A percentile compares a stretch with the other conserved stretches of the same genome.
Conservation (phyloP, 2,329 filamentous ascomycete genomes). For the Immersiporthe knoxdaviesiana region DNA sequence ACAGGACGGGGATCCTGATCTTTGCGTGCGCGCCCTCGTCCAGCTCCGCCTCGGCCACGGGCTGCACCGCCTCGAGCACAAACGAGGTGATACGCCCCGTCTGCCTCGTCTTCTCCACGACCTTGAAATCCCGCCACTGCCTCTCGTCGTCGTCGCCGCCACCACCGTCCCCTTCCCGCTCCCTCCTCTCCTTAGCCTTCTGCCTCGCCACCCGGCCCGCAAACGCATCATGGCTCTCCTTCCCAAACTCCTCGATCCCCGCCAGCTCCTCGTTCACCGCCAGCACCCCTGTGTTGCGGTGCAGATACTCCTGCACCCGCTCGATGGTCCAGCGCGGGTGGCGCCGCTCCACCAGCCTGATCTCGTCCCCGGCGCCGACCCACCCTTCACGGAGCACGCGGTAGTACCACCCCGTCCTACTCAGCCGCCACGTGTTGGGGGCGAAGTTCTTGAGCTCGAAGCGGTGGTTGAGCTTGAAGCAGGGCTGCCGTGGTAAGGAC, state of each 20-base stretch:
- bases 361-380: slow-evolving; percentile 59
- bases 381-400: slow-evolving; percentile 59
- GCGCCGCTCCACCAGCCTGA: slow-evolving; percentile 57
- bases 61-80: slow-evolving; percentile 50
- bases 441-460: slow-evolving; percentile 67
- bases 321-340: slow-evolving; percentile 66
- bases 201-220: slow-evolving; percentile 53
- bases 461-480: slow-evolving; percentile 71
- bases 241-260: slow-evolving; percentile 53
- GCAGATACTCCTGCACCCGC: slow-evolving; percentile 64
- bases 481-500: slow-evolving; percentile 64
- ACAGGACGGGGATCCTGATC: slow-evolving; percentile 47
- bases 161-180: slow-evolving; percentile 27
- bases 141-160: slow-evolving; percentile 36
- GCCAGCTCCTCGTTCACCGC: slow-evolving; percentile 58
- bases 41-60: slow-evolving; percentile 39
- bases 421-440: slow-evolving; percentile 56
- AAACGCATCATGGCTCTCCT: slow-evolving; percentile 54
- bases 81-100: slow-evolving; percentile 57
- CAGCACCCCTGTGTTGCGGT: slow-evolving; percentile 54
- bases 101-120: slow-evolving; percentile 55
- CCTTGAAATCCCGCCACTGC: slow-evolving; percentile 49
- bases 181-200: slow-evolving; percentile 34
- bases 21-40: slow-evolving; percentile 57
- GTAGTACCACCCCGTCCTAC: slow-evolving; percentile 69